These are phyloP conservation scores for Candida adriatica DNA, from an alignment of 805 yeast genomes.

Conservation along the genomic window DNA sequence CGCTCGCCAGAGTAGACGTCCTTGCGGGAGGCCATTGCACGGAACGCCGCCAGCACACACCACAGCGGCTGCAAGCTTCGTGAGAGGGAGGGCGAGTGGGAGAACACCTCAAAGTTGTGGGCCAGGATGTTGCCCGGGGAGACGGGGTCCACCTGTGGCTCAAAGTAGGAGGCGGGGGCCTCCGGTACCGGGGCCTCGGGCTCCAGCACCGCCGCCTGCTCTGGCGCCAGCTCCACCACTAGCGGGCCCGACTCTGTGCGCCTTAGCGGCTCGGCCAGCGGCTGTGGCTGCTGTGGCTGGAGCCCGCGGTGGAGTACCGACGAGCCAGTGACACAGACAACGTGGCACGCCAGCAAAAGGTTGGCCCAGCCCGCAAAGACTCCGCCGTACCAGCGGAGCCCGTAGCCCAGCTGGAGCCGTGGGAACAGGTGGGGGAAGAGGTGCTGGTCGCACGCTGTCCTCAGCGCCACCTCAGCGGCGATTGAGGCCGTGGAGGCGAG, in stretches of 20 bases:
- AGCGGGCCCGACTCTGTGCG: conserved; percentile 12
- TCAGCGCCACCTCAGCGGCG: conserved; percentile 6
- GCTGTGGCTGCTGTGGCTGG: conserved; percentile 14
- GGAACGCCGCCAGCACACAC: conserved; percentile 44
- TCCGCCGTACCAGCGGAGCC: conserved; percentile 1
- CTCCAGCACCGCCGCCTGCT: conserved; percentile 7
- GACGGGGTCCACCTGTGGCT: conserved; percentile 5
- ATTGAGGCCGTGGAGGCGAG: conserved; percentile 7
- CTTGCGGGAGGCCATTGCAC: conserved; percentile 40
- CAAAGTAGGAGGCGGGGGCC: conserved; percentile 18
- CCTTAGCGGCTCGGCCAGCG: conserved; percentile 4
- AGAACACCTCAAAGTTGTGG: conserved; percentile 22
- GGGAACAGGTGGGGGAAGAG: conserved; percentile 19
- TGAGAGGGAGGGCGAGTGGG: conserved; percentile 14
- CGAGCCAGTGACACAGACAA: conserved; percentile 19
- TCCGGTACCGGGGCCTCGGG: background rate
- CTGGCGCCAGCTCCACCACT: conserved; percentile 14
- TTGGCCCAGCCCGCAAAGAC: conserved; percentile 12
- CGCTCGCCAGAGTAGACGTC: conserved; percentile 38
- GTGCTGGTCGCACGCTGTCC: conserved; percentile 7
- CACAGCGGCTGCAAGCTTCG: conserved; percentile 41
- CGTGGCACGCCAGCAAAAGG: conserved; percentile 19
- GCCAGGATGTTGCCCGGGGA: conserved; percentile 20
- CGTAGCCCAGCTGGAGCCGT: conserved; percentile 1
- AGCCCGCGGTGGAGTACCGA: conserved; percentile 20